A percentile compares a stretch with the other conserved stretches of the same genome.
These are phyloP conservation scores for Eucalyptus erythrocorys DNA, from an alignment of 345 rosid species.

Conservation along the genomic window DNA sequence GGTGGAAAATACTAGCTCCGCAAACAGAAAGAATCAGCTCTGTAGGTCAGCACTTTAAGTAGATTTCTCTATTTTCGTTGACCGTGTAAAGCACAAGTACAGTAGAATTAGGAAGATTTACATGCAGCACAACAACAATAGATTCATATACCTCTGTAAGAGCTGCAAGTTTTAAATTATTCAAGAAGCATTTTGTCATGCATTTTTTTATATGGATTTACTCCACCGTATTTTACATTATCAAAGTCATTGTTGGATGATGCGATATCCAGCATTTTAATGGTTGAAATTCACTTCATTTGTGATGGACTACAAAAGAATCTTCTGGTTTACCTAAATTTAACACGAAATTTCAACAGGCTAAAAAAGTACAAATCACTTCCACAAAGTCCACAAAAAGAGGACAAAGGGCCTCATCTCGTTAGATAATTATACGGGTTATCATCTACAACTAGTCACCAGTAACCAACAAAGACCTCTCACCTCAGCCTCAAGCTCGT, in stretches of 20 bases:
- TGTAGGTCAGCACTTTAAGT: neutral
- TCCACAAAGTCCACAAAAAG: neutral
- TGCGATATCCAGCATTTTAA: rapidly evolving
- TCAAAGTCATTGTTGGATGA: neutral
- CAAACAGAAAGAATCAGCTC: neutral
- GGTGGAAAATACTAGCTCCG: neutral
- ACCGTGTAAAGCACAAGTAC: neutral
- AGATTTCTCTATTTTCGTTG: neutral
- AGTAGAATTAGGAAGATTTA: neutral
- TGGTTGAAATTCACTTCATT: neutral
- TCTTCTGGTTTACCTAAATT: neutral
- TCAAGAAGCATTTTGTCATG: neutral
- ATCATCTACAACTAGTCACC: rapidly evolving
- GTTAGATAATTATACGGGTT: neutral
- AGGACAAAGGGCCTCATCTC: neutral
- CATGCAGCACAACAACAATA: neutral
- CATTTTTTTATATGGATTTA: neutral
- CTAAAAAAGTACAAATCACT: rapidly evolving
- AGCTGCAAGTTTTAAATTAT: neutral
- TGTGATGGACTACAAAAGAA: neutral
- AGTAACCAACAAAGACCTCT: neutral
- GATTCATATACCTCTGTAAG: neutral
- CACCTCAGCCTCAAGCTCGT: slow-evolving; percentile 38
- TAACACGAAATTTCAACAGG: neutral
- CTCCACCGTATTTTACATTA: neutral